Percentiles rank a stretch among this genome's conserved stretches.
Conservation (phyloP, 495 filamentous ascomycete species). For the Hyaloscypha finlandica region DNA sequence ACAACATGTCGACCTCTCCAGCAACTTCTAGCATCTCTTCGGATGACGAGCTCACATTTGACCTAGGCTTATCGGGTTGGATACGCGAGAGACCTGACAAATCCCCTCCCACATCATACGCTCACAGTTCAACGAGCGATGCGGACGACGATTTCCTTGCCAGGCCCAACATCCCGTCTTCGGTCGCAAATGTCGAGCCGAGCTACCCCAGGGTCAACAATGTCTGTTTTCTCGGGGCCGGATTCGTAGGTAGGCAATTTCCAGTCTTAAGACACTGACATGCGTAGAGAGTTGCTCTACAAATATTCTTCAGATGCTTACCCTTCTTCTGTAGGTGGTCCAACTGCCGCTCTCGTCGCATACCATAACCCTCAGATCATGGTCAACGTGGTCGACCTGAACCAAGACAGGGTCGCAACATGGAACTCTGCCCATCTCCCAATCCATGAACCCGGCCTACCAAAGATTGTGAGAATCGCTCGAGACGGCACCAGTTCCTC, state of each 20-base stretch:
- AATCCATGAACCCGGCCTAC: conserved; percentile 72
- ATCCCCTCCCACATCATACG: too few relatives aligned
- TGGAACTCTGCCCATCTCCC: conserved; percentile 75
- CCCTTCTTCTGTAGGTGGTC: conserved; percentile 55
- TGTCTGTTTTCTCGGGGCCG: conserved; percentile 62
- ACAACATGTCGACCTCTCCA: too few relatives aligned
- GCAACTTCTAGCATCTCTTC: too few relatives aligned
- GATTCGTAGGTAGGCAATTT: conserved; percentile 66
- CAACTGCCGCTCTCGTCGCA: conserved; percentile 73
- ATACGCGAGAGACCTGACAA: too few relatives aligned
- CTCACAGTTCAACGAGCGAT: too few relatives aligned
- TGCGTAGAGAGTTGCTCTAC: conserved; percentile 30
- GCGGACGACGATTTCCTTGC: too few relatives aligned
- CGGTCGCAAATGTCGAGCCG: too few relatives aligned
- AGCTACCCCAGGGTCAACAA: too few relatives aligned
- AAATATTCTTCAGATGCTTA: not conserved
- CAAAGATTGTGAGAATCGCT: conserved; percentile 61
- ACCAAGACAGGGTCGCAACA: conserved; percentile 57
- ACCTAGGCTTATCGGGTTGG: too few relatives aligned
- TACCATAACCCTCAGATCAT: conserved; percentile 63
- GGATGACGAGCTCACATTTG: too few relatives aligned
- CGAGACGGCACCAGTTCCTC: conserved; percentile 53
- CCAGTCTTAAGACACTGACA: too few relatives aligned
- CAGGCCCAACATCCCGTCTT: too few relatives aligned
- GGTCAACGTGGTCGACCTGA: conserved; percentile 71